phyloP scores from a whole-genome alignment of 108 stramenopile genomes.

The Asterionellopsis glacialis region DNA sequence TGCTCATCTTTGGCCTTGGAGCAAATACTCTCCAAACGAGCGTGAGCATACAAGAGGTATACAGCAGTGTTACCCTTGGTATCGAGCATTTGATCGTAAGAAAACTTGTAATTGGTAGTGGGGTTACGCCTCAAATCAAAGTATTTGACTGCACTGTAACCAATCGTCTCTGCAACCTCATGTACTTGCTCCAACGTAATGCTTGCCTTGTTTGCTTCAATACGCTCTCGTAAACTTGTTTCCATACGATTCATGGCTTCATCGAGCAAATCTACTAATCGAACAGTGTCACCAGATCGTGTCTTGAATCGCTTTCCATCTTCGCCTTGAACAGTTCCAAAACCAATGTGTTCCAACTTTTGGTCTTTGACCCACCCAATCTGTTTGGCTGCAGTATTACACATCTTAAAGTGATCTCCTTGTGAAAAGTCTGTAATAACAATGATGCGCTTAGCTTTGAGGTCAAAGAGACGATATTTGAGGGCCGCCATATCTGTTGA shows the following conservation, averaged over 20 bases:
- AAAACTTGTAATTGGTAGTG: conserved; percentile 96
- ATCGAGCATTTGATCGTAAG: conserved; percentile 98
- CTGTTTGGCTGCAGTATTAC: conserved; percentile 87
- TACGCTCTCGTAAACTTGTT: conserved; percentile 69
- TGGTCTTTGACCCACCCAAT: conserved; percentile 87
- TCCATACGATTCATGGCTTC: conserved; percentile 92
- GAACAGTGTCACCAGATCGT: conserved; percentile 95
- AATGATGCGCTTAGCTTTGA: conserved; percentile 85
- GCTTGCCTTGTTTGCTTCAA: conserved; percentile 57
- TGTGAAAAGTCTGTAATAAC: conserved; percentile 98
- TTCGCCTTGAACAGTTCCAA: conserved; percentile 96
- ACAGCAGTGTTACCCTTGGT: conserved; percentile 99
- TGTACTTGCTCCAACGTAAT: conserved; percentile 81
- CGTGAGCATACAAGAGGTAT: conserved; percentile 97
- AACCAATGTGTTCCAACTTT: conserved; percentile 94
- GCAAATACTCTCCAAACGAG: conserved; percentile 93
- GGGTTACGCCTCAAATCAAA: conserved; percentile 97
- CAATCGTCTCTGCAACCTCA: conserved; percentile 89
- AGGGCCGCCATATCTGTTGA: conserved; percentile 99
- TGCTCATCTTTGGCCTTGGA: conserved; percentile 84
- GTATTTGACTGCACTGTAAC: conserved; percentile 99
- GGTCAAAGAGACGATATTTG: conserved; percentile 81
- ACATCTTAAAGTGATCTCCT: conserved; percentile 94
- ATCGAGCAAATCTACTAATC: conserved; percentile 96
- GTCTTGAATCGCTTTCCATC: conserved; percentile 99